Percentiles rank a stretch among this genome's conserved stretches.
These are phyloP conservation scores for Limtongia smithiae DNA, from an alignment of 805 yeast species.

Conservation along the genomic window DNA sequence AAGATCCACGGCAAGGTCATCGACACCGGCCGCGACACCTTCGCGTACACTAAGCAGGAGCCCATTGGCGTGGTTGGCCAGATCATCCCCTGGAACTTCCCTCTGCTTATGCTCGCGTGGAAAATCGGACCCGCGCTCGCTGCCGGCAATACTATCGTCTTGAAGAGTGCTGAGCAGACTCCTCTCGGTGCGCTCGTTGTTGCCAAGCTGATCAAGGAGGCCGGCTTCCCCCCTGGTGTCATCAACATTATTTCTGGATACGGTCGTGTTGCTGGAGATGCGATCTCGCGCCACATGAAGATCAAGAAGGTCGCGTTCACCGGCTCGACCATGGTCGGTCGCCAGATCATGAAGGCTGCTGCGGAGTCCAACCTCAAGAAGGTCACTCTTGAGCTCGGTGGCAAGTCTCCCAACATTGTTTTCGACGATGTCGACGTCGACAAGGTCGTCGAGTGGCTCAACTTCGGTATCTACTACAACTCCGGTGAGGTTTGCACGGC, in stretches of 20 bases:
- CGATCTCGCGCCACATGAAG: slow-evolving; percentile 70
- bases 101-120: slow-evolving; percentile 91
- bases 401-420: slow-evolving; percentile 89
- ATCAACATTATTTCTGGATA: slow-evolving; percentile 82
- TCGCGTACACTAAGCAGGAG: slow-evolving; percentile 78
- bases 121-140: slow-evolving; percentile 91
- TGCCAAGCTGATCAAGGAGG: slow-evolving; percentile 65
- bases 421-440: slow-evolving; percentile 81
- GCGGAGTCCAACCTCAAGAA: slow-evolving; percentile 80
- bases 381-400: slow-evolving; percentile 92
- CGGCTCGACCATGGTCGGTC: slow-evolving; percentile 91
- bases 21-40: slow-evolving; percentile 69
- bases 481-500: slow-evolving; percentile 97
- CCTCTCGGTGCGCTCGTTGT: slow-evolving; percentile 83
- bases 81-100: slow-evolving; percentile 97
- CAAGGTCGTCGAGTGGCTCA: slow-evolving; percentile 69
- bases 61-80: slow-evolving; percentile 95
- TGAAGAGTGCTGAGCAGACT: slow-evolving; percentile 90
- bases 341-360: slow-evolving; percentile 72
- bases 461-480: slow-evolving; percentile 83
- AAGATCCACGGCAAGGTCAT: slow-evolving; percentile 73
- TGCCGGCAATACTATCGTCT: slow-evolving; percentile 81
- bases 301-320: slow-evolving; percentile 92
- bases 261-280: slow-evolving; percentile 81
- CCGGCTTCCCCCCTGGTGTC: slow-evolving; percentile 91